Evolutionary conservation across 495 filamentous ascomycete species (phyloP).

Genomic region (Choiromyces venosus): DNA sequence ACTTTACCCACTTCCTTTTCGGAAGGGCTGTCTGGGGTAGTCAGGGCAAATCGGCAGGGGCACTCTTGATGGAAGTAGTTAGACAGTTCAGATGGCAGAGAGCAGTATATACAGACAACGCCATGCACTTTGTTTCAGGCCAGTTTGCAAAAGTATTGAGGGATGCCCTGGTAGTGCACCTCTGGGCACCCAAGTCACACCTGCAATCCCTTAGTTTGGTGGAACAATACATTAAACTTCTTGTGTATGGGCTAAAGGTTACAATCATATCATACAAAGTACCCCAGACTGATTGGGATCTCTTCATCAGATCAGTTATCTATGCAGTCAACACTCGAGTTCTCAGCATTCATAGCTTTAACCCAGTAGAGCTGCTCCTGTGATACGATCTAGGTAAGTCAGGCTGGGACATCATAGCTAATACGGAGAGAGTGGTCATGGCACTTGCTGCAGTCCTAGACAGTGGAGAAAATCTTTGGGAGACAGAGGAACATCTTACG

Average conservation of each 20-base stretch:
- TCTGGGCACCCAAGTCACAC: background rate
- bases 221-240: conserved; percentile 1
- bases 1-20: conserved; percentile 18
- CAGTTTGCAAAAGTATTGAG: too few species aligned
- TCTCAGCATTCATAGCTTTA: background rate
- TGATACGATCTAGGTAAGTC: background rate
- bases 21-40: background rate
- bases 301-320: background rate
- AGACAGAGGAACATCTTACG: too few species aligned
- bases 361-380: conserved; percentile 1
- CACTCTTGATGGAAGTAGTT: background rate
- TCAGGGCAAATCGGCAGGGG: background rate
- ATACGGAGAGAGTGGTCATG: too few species aligned
- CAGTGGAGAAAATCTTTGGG: too few species aligned
- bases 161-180: too few species aligned
- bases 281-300: background rate
- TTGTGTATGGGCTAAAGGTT: background rate
- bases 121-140: conserved; percentile 3
- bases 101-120: conserved; percentile 10
- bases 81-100: conserved; percentile 1
- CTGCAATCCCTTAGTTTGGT: too few species aligned
- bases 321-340: background rate
- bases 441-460: too few species aligned
- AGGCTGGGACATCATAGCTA: too few species aligned
- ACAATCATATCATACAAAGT: too few species aligned